Conservation (phyloP, 495 filamentous ascomycete genomes). For the Terfezia claveryi region DNA sequence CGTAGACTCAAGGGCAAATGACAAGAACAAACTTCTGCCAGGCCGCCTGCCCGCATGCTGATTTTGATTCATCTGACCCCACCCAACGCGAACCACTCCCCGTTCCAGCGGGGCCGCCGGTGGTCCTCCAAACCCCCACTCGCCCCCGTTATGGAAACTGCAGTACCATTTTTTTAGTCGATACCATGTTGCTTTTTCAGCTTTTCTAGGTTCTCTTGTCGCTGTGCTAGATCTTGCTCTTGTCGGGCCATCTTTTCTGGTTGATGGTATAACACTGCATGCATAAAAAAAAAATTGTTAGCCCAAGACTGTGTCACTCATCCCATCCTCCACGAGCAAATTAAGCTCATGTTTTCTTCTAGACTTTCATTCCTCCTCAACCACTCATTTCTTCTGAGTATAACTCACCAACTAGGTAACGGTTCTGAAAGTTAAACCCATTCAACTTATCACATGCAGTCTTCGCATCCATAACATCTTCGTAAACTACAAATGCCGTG, state of each 20-base stretch:
- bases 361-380: neutral
- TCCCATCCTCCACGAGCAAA: no score
- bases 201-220: constrained; percentile 92
- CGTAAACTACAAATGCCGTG: constrained; percentile 96
- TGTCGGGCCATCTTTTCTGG: constrained; percentile 89
- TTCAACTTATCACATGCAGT: constrained; percentile 97
- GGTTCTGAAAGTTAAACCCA: constrained; percentile 98
- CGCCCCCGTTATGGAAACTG: no score
- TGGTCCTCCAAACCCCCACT: no score
- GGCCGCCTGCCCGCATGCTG: no score
- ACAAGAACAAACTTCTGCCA: no score
- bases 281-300: constrained; percentile 1
- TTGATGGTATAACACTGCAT: constrained; percentile 84
- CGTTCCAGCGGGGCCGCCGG: no score
- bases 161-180: constrained; percentile 43
- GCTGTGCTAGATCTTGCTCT: constrained; percentile 81
- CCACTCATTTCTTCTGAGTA: neutral
- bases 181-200: constrained; percentile 95
- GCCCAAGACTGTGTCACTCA: neutral
- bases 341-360: no score
- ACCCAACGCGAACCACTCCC: no score
- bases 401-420: constrained; percentile 78
- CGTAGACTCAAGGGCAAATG: no score
- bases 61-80: no score
- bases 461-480: constrained; percentile 98